Conservation (phyloP, 2,329 filamentous ascomycete genomes). For the Aspergillus sp. region DNA sequence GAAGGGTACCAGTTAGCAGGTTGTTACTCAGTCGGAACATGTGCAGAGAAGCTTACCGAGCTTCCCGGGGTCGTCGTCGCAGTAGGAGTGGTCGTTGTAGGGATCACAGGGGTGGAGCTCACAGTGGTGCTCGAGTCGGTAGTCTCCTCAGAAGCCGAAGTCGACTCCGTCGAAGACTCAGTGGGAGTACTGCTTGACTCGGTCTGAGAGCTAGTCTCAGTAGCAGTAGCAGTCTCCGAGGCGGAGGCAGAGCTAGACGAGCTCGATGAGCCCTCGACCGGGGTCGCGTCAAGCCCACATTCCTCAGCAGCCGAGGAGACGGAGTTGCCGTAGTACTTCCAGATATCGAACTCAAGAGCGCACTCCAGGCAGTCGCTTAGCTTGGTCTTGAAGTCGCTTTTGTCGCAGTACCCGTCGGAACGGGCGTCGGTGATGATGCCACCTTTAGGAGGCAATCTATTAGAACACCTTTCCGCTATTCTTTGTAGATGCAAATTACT, state of each 20-base stretch:
- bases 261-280: neutral
- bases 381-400: neutral
- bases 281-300: constrained; percentile 8
- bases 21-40: neutral
- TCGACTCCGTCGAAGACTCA: neutral
- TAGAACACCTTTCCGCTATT: neutral
- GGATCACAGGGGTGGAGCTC: neutral
- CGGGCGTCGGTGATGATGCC: constrained; percentile 4
- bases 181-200: neutral
- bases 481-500: neutral
- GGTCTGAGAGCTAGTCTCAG: neutral
- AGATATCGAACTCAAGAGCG: constrained; percentile 7
- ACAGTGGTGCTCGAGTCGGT: neutral
- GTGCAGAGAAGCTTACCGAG: neutral
- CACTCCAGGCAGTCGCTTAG: constrained; percentile 2
- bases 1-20: neutral
- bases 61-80: neutral
- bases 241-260: neutral
- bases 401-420: constrained; percentile 1
- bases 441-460: neutral
- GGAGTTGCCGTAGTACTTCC: constrained; percentile 10
- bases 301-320: constrained; percentile 2
- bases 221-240: neutral
- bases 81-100: neutral
- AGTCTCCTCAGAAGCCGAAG: neutral